Evolutionary conservation across 345 rosid genomes (phyloP).

Genomic region (Moricandia moricandioides): DNA sequence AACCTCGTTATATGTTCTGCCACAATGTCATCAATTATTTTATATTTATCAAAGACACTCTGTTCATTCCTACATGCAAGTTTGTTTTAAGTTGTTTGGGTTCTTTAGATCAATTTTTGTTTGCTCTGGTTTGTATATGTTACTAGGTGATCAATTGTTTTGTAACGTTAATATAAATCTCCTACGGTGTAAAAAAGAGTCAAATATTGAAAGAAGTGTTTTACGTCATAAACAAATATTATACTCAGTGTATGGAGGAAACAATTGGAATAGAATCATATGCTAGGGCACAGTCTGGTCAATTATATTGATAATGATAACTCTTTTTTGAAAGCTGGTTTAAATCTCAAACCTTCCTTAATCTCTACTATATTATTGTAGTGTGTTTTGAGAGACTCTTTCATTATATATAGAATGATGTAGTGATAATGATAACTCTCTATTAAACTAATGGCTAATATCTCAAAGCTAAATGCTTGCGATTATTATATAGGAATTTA

Average conservation of each 20-base stretch:
- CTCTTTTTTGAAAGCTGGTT: too few species aligned
- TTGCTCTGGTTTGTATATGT: too few species aligned
- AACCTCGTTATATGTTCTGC: neutral
- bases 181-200: too few species aligned
- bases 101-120: too few species aligned
- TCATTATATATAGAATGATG: too few species aligned
- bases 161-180: too few species aligned
- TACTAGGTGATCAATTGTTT: too few species aligned
- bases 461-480: neutral
- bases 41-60: neutral
- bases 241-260: constrained; percentile 16
- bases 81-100: too few species aligned
- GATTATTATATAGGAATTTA: constrained; percentile 4
- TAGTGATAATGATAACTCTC: constrained; percentile 20
- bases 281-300: constrained; percentile 35
- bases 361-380: too few species aligned
- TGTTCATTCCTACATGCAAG: too few species aligned
- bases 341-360: too few species aligned
- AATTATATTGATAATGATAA: constrained; percentile 19
- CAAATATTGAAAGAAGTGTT: neutral
- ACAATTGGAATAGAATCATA: constrained; percentile 38
- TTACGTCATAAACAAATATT: constrained; percentile 14
- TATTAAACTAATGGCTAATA: constrained; percentile 3
- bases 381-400: too few species aligned
- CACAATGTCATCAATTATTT: neutral